Evolutionary conservation across 2,329 filamentous ascomycete genomes (phyloP), one percentile per base, ranked within the genome.

Genomic region (Aurifilum marmelostoma): DNA sequence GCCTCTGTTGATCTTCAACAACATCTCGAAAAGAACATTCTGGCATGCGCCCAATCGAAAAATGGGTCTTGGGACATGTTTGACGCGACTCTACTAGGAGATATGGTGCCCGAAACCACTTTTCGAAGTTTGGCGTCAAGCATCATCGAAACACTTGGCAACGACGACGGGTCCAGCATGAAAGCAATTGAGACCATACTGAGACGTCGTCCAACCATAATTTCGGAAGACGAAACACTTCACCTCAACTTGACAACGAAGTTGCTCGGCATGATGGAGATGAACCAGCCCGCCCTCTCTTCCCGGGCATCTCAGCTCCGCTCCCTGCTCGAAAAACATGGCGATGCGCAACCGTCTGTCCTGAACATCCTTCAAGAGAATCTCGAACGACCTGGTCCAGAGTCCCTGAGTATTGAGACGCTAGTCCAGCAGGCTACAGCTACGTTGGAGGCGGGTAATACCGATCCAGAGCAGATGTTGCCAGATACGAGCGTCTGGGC

Each of bases 401-500:
- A 82, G 21, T 88, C 87, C 1, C 76, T 90, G 1, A 80, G 83
- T 14, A 81, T 89, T 18, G 80, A 85, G 24, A 89, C 86, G 0
- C 75, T 90, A 56, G 80, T 85, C 0, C 79, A 83, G 21, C 86
- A 86, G 73, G 83, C 83, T 1, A 70, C 79, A 9, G 75, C 79
- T 27, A 73, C 85, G 18, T 77, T 82, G 6, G 75, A 78, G 21
- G 75, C 76, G 1, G 80, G 79, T 0, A 70, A 74, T 1, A 74
- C 77, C 1, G 73, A 77, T 0, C 71, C 77, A 1, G 78, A 82
- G 70, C 81, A 84, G 14, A 78, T 95, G 5, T 82, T 96, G 50
- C 93, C 93, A 0, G 85, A 85, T 72, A 80, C 83, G 0, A 80
- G 84, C 2, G 79, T 87, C 12, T 97, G 94, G 94, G 83, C 85